Percentiles rank a stretch among this genome's conserved stretches.
phyloP scores from a whole-genome alignment of 2,329 filamentous ascomycete genomes.

The Phyllosticta paracitricarpa region DNA sequence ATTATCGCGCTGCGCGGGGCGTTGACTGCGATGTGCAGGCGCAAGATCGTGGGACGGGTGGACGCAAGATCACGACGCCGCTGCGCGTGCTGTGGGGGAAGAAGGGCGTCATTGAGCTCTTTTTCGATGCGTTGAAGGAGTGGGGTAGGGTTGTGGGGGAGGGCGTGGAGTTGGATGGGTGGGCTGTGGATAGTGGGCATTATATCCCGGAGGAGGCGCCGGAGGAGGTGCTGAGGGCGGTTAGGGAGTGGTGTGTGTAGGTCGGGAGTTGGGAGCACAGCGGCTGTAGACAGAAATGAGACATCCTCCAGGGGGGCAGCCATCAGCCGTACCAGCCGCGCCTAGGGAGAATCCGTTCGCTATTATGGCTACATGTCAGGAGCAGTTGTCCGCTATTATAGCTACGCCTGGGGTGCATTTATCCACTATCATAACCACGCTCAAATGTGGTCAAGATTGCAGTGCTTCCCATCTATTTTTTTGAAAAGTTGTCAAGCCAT shows the following conservation, averaged over 20 bases:
- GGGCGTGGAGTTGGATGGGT: slow-evolving; percentile 13
- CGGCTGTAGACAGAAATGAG: too few relatives aligned
- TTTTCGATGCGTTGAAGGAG: slow-evolving; percentile 40
- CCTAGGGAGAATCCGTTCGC: too few relatives aligned
- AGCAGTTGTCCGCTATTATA: too few relatives aligned
- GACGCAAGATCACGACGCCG: slow-evolving; percentile 37
- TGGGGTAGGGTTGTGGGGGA: slow-evolving; percentile 39
- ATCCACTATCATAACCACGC: too few relatives aligned
- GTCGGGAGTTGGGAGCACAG: not conserved
- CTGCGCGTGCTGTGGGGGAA: slow-evolving; percentile 40
- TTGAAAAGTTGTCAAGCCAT: too few relatives aligned
- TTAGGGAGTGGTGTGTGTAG: slow-evolving; percentile 10
- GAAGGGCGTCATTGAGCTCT: slow-evolving; percentile 34
- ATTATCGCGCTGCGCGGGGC: slow-evolving; percentile 45
- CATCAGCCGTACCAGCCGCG: too few relatives aligned
- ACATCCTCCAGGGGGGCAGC: too few relatives aligned
- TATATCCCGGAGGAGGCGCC: slow-evolving; percentile 45
- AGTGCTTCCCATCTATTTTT: too few relatives aligned
- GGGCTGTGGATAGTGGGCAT: slow-evolving; percentile 36
- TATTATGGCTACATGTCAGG: too few relatives aligned
- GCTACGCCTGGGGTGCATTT: too few relatives aligned
- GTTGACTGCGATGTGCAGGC: slow-evolving; percentile 44
- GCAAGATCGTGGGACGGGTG: slow-evolving; percentile 32
- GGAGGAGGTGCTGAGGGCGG: slow-evolving; percentile 28
- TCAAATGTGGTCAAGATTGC: too few relatives aligned